Evolutionary conservation across 352 stramenopile species (phyloP), one percentile per base, ranked within the genome.

Genomic region (Halophytophthora batemanensis): DNA sequence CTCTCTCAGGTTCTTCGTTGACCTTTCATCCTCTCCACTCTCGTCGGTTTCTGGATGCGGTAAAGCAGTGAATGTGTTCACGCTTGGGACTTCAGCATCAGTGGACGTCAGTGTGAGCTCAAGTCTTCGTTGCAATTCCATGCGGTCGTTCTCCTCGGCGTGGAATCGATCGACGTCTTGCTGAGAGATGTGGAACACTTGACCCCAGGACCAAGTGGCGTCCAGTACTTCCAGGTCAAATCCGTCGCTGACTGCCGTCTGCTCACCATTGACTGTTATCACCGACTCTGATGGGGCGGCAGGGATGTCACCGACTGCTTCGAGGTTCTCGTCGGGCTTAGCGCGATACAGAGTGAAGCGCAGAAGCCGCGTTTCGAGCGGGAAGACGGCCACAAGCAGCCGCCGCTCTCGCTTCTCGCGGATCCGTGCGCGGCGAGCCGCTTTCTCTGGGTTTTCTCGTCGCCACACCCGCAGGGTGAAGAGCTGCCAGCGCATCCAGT

Each of bases 381-480:
- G 39, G 6, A 64, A 66, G 25, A 62, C 61, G 0, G 17, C 53
- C 2, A 54, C 50, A 8, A 62, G 66, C 18, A 87, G 21, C 11
- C 66, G 53, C 1, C 70, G 64, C 8, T 50, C 54, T 1, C 68
- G 57, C 51, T 86, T 87, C 14, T 63, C 64, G 31, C 54, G 67
- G 17, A 86, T 81, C 17, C 72, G 59, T 3, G 69, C 68, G 6
- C 70, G 66, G 2, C 74, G 57, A 17, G 66, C 65, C 14, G 74
- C 61, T 52, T 67, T 82, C 15, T 39, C 37, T 6, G 57, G 67
- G 31, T 87, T 82, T 12, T 71, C n/a, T 29, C 46, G 33, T 29
- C 81, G 85, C 79, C 79, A 87, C 48, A 49, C 61, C 5, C 59
- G 58, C 33, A 87, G 36, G 1, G 77, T 45, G 14, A 66, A 64